phyloP scores from a whole-genome alignment of 1,284 basidiomycete species.

The Cerioporus squamosus region DNA sequence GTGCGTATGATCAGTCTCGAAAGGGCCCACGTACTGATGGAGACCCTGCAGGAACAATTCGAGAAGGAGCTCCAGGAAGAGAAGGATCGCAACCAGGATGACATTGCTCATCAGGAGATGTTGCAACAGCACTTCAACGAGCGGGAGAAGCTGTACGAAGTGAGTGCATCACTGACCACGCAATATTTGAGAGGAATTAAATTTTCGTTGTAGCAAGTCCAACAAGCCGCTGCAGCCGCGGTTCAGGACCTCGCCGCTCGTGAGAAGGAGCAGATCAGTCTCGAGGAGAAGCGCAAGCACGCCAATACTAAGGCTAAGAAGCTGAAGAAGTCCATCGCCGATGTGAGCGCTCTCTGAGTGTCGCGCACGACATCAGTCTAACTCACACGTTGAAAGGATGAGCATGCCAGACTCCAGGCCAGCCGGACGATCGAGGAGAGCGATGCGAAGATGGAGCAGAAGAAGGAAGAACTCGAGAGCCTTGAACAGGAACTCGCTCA shows the following conservation, averaged over 20 bases:
- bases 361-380: not conserved
- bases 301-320: conserved; percentile 87
- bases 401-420: conserved; percentile 69
- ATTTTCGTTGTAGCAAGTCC: conserved; percentile 63
- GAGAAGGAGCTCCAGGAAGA: conserved; percentile 67
- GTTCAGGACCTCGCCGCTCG: conserved; percentile 79
- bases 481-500: conserved; percentile 76
- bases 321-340: conserved; percentile 81
- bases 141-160: conserved; percentile 72
- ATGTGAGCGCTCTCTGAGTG: conserved; percentile 52
- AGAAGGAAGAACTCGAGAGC: conserved; percentile 72
- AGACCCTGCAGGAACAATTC: conserved; percentile 50
- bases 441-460: conserved; percentile 71
- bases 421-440: conserved; percentile 73
- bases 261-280: conserved; percentile 86
- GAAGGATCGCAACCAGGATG: conserved; percentile 75
- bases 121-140: conserved; percentile 74
- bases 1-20: conserved; percentile 45
- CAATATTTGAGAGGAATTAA: not conserved
- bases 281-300: conserved; percentile 91
- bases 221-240: conserved; percentile 73
- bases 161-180: not conserved
- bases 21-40: not conserved
- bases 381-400: conserved; percentile 57
- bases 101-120: conserved; percentile 71